Evolutionary conservation across 75 land plant species (phyloP), one percentile per base, ranked within the genome.

Genomic region (Picea sitchensis): DNA sequence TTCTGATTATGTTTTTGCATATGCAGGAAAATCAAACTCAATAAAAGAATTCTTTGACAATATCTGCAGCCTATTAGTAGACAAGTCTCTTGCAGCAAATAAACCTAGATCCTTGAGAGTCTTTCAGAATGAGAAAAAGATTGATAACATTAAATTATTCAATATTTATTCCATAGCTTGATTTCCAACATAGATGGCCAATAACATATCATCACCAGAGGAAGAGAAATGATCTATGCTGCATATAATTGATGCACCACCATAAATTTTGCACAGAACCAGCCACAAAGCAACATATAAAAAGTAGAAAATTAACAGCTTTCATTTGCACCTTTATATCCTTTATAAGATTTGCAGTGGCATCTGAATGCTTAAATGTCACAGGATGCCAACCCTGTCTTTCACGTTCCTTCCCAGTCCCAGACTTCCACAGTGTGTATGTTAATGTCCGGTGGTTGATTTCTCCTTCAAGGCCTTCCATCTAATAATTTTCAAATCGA

Each of bases 341-440:
- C 57, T 86, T 88, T 26, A 95, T 87, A 54, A 92, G 90, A 59
- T 72, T 32, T 11, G 87, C 84, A 41, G 91, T 90, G 64, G 94
- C 91, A 87, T 97, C 95, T 26, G 87, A 82, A 75, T 83, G 74
- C 60, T 90, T 88, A 82, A 95, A 97, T 17, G 98, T 97, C 61
- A 91, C 80, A 62, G 99, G 99, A 87, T 98, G 99, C 99, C 99
- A 98, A 51, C 98, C 94, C 71, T 90, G 87, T 51, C 98, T 88
- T 81, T 93, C 88, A 58, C 73, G 86, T 17, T 84, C 87, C 78
- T 82, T 87, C n/a, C 89, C 82, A 31, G 84, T 68, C 12, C 90
- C 82, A 78, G 83, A 78, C 79, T 89, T 89, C 99, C 99, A 98
- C 38, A 87, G 79, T 61, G 88, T 88, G 80, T 95, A 93, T 14